Conservation (phyloP, 2,329 filamentous ascomycete genomes). For the Emmonsiellopsis sp. region DNA sequence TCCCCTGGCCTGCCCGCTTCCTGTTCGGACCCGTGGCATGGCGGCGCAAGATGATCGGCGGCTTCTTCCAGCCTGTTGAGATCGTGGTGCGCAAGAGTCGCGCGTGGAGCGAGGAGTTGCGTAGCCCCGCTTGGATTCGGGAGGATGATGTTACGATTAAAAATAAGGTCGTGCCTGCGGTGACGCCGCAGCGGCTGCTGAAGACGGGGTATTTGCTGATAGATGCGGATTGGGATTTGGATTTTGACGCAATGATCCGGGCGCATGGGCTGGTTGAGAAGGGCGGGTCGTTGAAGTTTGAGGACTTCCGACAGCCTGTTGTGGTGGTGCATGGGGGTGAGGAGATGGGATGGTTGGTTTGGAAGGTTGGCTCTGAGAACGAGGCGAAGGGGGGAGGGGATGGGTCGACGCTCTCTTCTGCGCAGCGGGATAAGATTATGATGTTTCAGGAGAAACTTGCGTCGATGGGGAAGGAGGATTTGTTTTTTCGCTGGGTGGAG, state of each 20-base stretch:
- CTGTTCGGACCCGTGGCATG: conserved; percentile 61
- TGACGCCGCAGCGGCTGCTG: conserved; percentile 56
- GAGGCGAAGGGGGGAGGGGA: conserved; percentile 30
- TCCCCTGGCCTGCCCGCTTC: conserved; percentile 67
- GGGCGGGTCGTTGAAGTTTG: conserved; percentile 41
- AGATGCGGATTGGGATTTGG: conserved; percentile 77
- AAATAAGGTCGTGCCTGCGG: conserved; percentile 56
- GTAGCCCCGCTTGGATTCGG: conserved; percentile 20
- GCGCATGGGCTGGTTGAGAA: conserved; percentile 61
- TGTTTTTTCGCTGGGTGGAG: conserved; percentile 92
- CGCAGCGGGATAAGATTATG: conserved; percentile 58
- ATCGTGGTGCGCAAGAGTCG: conserved; percentile 69
- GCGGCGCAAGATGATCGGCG: conserved; percentile 63
- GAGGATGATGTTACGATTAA: conserved; percentile 48
- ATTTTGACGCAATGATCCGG: conserved; percentile 71
- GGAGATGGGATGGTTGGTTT: conserved; percentile 53
- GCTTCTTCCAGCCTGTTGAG: conserved; percentile 76
- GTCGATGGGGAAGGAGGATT: conserved; percentile 69
- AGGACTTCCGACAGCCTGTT: conserved; percentile 59
- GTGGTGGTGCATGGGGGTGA: conserved; percentile 58
- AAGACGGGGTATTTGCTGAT: conserved; percentile 87
- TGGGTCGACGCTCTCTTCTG: conserved; percentile 34
- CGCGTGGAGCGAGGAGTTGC: conserved; percentile 48
- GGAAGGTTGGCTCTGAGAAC: conserved; percentile 49
- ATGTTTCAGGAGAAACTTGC: conserved; percentile 69